Evolutionary conservation across 257 asterid genomes (phyloP), one percentile per base, ranked within the genome.

Genomic region (Capsicum pubescens): DNA sequence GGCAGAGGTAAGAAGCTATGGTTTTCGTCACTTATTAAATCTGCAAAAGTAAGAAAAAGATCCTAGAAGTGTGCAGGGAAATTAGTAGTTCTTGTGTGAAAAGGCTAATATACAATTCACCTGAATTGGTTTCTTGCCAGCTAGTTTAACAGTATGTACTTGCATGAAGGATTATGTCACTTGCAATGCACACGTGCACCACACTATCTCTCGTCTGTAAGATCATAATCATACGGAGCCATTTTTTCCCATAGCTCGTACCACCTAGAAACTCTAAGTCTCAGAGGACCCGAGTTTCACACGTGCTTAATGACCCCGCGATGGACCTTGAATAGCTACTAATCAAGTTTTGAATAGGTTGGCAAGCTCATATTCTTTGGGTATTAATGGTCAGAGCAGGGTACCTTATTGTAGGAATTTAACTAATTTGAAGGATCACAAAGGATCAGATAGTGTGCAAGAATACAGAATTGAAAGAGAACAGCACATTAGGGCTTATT

Each of bases 1-100:
- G 54, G 68, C 90, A 16, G 88, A 94, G 95, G 99, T 96, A 79
- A 90, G 93, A 86, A 85, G n/a, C 82, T 76, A 8, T 64, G 5
- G 60, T 61, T n/a, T 74, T 35, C 54, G 54, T 32, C 59, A 76
- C 63, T 52, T 76, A 19, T 21, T 13, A 32, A 54, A 77, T 77
- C 82, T 16, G 32, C 26, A 26, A 77, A 14, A 52, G 16, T 32
- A 26, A 77, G 50, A 32, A 57, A 69, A 76, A 36, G 50, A 54
- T 77, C 44, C 32, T 77, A 0, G 82, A 7, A 77, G 54, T 77
- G 82, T 77, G 64, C 61, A 54, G 66, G 50, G 82, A 77, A 71
- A 69, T 3, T 52, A 50, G 61, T 55, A 77, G 7, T 52, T 52
- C 50, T 54, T 5, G 54, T 32, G n/a, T 15, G 6, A 26, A 76